These are phyloP conservation scores for Metschnikowia amazonensis DNA, from an alignment of 805 yeast species.

Conservation along the genomic window DNA sequence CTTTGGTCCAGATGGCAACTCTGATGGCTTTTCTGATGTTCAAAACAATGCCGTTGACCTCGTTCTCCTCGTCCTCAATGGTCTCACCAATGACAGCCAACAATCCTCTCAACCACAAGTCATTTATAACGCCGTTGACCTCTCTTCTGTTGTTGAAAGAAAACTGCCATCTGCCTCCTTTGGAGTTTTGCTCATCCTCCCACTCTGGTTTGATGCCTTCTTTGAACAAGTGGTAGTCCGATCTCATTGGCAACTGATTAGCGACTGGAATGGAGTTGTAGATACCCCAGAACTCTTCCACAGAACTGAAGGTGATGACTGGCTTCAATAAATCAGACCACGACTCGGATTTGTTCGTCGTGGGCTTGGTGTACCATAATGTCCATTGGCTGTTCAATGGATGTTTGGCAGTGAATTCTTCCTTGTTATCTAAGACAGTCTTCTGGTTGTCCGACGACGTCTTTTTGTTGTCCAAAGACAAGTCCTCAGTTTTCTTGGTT, in stretches of 20 bases:
- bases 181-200: slow-evolving; percentile 86
- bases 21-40: slow-evolving; percentile 76
- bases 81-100: slow-evolving; percentile 94
- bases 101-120: slow-evolving; percentile 86
- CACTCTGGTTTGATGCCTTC: slow-evolving; percentile 96
- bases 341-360: slow-evolving; percentile 68
- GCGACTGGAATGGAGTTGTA: slow-evolving; percentile 92
- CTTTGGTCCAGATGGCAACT: slow-evolving; percentile 90
- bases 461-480: slow-evolving; percentile 31
- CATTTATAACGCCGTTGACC: slow-evolving; percentile 63
- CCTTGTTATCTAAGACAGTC: slow-evolving; percentile 57
- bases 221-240: slow-evolving; percentile 94
- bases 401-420: slow-evolving; percentile 73
- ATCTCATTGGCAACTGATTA: slow-evolving; percentile 81
- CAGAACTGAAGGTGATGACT: slow-evolving; percentile 87
- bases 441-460: slow-evolving; percentile 24
- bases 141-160: slow-evolving; percentile 68
- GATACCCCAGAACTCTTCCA: slow-evolving; percentile 98
- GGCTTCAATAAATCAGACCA: slow-evolving; percentile 94
- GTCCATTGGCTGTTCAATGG: slow-evolving; percentile 93
- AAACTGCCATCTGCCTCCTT: slow-evolving; percentile 89
- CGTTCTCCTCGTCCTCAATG: slow-evolving; percentile 74
- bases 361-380: slow-evolving; percentile 96
- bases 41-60: slow-evolving; percentile 91
- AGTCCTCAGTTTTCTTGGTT: slow-evolving; percentile 41